Evolutionary conservation across 352 stramenopile species (phyloP).

Genomic region (Saprolegnia diclina): DNA sequence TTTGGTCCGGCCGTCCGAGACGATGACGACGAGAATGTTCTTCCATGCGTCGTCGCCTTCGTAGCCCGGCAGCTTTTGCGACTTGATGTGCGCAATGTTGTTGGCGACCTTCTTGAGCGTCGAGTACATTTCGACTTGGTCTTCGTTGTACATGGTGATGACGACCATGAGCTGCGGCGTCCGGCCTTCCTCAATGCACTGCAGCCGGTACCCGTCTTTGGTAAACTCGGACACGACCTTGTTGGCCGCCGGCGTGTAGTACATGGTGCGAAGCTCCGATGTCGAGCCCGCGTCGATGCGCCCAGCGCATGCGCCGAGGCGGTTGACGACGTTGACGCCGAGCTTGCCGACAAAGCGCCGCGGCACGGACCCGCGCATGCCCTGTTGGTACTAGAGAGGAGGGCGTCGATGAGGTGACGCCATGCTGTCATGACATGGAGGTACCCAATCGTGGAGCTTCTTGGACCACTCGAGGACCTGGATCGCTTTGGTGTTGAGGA

Average conservation of each 20-base stretch:
- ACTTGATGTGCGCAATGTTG: constrained; percentile 28
- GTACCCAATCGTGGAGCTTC: constrained; percentile 39
- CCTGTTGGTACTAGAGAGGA: constrained; percentile 12
- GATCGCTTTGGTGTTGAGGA: constrained; percentile 40
- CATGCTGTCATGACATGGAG: too few relatives aligned
- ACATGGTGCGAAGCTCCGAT: constrained; percentile 26
- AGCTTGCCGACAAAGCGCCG: constrained; percentile 36
- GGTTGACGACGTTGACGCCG: constrained; percentile 34
- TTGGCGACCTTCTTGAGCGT: constrained; percentile 29
- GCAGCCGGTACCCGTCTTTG: constrained; percentile 24
- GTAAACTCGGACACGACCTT: constrained; percentile 28
- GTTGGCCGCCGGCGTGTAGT: constrained; percentile 28
- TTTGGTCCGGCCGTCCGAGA: constrained; percentile 28
- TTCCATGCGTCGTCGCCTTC: constrained; percentile 28
- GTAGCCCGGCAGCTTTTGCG: constrained; percentile 27
- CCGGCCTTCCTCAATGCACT: constrained; percentile 27
- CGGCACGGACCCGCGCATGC: constrained; percentile 27
- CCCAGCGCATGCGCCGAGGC: constrained; percentile 26
- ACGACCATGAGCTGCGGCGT: constrained; percentile 29
- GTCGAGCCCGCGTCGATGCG: constrained; percentile 3
- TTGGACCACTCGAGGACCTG: constrained; percentile 44
- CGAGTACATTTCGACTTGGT: constrained; percentile 28
- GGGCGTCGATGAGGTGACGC: constrained; percentile 13
- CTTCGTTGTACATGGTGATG: constrained; percentile 31
- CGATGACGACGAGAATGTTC: constrained; percentile 28